Conservation (phyloP, 2,329 filamentous ascomycete species). For the Cladosporium sp. region DNA sequence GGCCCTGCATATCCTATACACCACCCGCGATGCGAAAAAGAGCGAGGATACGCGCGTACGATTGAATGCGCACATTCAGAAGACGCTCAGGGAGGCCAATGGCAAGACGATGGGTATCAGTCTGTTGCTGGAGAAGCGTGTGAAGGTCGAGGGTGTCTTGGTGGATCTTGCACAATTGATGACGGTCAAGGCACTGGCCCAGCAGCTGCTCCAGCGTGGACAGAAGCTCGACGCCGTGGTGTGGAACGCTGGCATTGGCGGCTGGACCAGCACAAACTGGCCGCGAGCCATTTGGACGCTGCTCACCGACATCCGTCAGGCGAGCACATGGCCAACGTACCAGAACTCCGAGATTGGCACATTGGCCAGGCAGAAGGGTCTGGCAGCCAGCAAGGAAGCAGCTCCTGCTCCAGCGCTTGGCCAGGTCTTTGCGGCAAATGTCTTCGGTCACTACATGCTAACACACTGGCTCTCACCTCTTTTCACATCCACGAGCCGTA, state of each 20-base stretch:
- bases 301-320: constrained; percentile 64
- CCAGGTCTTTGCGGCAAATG: constrained; percentile 83
- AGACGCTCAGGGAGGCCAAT: constrained; percentile 41
- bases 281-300: constrained; percentile 55
- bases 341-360: constrained; percentile 65
- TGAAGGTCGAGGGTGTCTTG: constrained; percentile 57
- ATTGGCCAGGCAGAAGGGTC: constrained; percentile 55
- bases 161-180: constrained; percentile 59
- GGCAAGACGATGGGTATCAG: constrained; percentile 29
- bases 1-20: constrained; percentile 77
- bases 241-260: constrained; percentile 85
- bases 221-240: constrained; percentile 76
- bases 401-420: constrained; percentile 64
- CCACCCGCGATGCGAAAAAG: constrained; percentile 75
- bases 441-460: constrained; percentile 94
- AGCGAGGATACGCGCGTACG: constrained; percentile 68
- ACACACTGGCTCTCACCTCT: constrained; percentile 77
- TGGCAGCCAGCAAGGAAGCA: constrained; percentile 1
- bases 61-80: constrained; percentile 54
- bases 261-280: constrained; percentile 80
- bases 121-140: constrained; percentile 42
- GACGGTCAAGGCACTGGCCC: constrained; percentile 56
- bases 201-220: constrained; percentile 55
- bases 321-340: constrained; percentile 74
- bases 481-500: constrained; percentile 59